Evolutionary conservation across 2,329 filamentous ascomycete species (phyloP), one percentile per base, ranked within the genome.

Genomic region (Orbilia ellipsospora): DNA sequence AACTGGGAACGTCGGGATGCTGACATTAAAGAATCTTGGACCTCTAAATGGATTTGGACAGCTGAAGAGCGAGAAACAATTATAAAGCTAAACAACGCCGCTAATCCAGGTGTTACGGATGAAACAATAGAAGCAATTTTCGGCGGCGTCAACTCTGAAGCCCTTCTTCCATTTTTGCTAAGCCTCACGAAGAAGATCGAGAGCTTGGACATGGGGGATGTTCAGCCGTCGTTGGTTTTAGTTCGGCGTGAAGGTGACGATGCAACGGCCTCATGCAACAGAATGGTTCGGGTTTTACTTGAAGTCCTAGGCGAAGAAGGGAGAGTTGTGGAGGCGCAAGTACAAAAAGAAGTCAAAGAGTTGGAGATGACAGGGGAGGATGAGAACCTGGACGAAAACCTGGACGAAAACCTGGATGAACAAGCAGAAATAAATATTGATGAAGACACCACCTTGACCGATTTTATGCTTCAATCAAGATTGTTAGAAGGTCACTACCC

Each of bases 181-280:
- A 48, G 6, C n/a, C 56, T 69, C 16, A 69, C 65, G 2, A n/a
- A 56, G n/a, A 69, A 62, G 13, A 16, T 69, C 4, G 36, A 50
- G 31, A 40, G 2, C 2, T n/a, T 69, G n/a, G 50, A 69, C 18
- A 50, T 69, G 2, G 56, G 65, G 16, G 28, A 56, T 5, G 50
- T 69, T 1, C 57, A 20, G 8, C 44, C 28, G 12, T 15, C 44
- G n/a, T 15, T 61, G 20, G 23, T 61, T 12, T 13, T 61, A 16
- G 23, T 40, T 10, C 31, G 31, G 10, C 31, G 31, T 7, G 1
- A 42, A 2, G 16, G 5, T 23, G 12, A 20, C 13, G 42, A 50
- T 12, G 20, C 31, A 8, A 2, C 12, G 1, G 15, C 6, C 7
- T 61, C 44, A 13, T 16, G 5, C 13, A 4, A 36, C 1, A 26